Conservation (phyloP, 768 basidiomycete species). For the Lentinula raphanica region DNA sequence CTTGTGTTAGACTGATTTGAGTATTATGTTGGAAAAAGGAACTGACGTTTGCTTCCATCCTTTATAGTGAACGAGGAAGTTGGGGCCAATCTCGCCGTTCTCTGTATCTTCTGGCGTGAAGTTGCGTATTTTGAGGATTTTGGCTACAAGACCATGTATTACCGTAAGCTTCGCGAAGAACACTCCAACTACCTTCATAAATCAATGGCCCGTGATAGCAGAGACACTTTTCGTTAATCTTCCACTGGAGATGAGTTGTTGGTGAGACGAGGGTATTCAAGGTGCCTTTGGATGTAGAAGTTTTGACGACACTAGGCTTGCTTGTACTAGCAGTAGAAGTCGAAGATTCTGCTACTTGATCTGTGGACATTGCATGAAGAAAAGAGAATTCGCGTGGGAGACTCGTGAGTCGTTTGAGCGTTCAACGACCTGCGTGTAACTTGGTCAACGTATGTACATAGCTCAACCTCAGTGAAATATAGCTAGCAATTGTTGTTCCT, state of each 20-base stretch:
- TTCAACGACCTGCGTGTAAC: too few relatives aligned
- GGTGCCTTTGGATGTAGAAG: not conserved
- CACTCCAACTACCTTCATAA: conserved; percentile 56
- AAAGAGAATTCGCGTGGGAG: not conserved
- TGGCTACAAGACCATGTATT: conserved; percentile 30
- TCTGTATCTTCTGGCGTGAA: conserved; percentile 62
- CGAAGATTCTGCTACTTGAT: not conserved
- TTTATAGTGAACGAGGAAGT: conserved; percentile 97
- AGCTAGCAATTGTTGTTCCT: too few relatives aligned
- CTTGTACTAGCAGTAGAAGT: not conserved
- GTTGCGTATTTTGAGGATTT: conserved; percentile 65
- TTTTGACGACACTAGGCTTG: not conserved
- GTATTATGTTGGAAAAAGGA: not conserved
- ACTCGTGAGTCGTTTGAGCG: too few relatives aligned
- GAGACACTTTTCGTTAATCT: conserved; percentile 64
- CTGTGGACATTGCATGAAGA: not conserved
- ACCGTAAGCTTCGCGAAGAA: not conserved
- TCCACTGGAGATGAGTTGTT: conserved; percentile 1
- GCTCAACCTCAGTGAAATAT: too few relatives aligned
- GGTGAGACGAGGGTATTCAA: not conserved
- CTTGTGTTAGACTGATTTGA: not conserved
- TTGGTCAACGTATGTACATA: too few relatives aligned
- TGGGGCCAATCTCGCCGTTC: conserved; percentile 60
- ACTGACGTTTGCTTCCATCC: conserved; percentile 97
- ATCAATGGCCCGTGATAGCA: conserved; percentile 95